Evolutionary conservation across 345 rosid species (phyloP).

Genomic region (Melastoma malabathricum): DNA sequence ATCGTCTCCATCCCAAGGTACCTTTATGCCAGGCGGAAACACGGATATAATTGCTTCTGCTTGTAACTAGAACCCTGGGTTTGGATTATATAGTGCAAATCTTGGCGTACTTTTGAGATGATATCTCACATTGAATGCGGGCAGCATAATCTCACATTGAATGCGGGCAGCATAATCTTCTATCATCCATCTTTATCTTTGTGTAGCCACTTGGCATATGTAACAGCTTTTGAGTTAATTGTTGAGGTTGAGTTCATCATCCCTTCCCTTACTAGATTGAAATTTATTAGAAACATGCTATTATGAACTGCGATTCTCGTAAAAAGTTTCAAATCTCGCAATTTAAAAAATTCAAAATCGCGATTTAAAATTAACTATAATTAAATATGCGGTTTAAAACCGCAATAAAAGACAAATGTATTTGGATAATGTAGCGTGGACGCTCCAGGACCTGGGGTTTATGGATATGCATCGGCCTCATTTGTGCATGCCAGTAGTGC

Average conservation of each 20-base stretch:
- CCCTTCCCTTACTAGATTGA: no score
- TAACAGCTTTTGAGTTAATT: slow-evolving; percentile 4
- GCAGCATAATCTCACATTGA: slow-evolving; percentile 3
- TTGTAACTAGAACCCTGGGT: not conserved
- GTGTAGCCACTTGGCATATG: slow-evolving; percentile 5
- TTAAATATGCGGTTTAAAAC: no score
- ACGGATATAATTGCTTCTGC: not conserved
- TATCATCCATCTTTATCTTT: not conserved
- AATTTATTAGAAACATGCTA: no score
- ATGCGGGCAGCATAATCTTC: slow-evolving; percentile 5
- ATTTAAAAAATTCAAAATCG: no score
- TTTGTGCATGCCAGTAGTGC: not conserved
- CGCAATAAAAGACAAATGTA: no score
- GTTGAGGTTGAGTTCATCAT: not conserved
- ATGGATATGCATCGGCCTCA: not conserved
- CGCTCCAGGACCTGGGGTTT: not conserved
- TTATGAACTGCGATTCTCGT: no score
- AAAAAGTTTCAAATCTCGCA: no score
- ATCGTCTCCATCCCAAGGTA: not conserved
- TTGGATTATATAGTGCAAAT: not conserved
- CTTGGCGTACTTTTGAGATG: not conserved
- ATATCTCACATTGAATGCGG: slow-evolving; percentile 3
- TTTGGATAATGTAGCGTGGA: not conserved
- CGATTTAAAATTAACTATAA: no score
- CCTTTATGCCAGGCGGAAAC: not conserved